These are phyloP conservation scores for Rhodotorula sp. DNA, from an alignment of 1,284 basidiomycete genomes.

Conservation along the genomic window DNA sequence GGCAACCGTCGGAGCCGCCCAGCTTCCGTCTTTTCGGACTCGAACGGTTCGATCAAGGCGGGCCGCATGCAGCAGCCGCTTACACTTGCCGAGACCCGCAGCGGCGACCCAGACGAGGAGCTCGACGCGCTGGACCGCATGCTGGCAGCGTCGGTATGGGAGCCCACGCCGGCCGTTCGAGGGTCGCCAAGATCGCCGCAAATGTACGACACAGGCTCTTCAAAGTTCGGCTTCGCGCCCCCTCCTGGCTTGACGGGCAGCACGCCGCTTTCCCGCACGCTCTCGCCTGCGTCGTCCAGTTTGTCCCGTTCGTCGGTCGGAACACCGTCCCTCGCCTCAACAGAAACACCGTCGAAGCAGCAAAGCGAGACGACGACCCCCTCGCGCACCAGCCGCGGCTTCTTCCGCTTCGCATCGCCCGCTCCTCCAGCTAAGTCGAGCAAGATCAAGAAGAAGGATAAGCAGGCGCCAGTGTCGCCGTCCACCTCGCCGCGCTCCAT, in stretches of 20 bases:
- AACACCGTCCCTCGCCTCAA: neutral
- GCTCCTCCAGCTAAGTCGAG: neutral
- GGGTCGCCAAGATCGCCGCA: neutral
- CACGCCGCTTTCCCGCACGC: neutral
- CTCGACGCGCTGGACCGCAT: slow-evolving; percentile 2
- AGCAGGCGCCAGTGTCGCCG: neutral
- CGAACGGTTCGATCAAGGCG: neutral
- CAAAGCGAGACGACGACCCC: neutral
- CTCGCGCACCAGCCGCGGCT: neutral
- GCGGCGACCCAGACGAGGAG: neutral
- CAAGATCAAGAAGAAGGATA: neutral
- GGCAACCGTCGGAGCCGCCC: neutral
- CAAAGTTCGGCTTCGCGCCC: neutral
- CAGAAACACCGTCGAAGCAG: neutral
- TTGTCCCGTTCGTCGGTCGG: neutral
- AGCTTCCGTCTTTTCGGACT: neutral
- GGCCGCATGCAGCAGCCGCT: neutral
- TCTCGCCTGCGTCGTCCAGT: neutral
- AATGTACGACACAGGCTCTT: no score
- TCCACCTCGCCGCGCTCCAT: neutral
- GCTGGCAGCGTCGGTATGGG: neutral
- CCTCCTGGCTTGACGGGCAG: neutral
- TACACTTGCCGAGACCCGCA: neutral
- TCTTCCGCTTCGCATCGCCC: neutral
- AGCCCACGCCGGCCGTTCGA: neutral